Conservation (phyloP, 2,329 filamentous ascomycete genomes). For the Phyllosticta citribraziliensis region DNA sequence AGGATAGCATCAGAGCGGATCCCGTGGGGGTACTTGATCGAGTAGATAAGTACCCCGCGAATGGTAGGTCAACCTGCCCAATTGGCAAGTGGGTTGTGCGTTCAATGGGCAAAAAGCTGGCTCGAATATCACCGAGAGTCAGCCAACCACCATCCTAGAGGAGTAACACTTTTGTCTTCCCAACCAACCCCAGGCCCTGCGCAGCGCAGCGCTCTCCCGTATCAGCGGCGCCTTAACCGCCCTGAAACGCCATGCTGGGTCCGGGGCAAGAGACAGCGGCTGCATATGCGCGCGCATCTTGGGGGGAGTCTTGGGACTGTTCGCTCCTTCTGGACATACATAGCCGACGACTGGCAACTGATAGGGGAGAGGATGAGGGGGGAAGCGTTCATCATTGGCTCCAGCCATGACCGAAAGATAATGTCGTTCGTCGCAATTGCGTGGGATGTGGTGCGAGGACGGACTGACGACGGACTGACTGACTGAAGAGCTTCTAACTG, state of each 20-base stretch:
- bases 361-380: not conserved
- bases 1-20: not conserved
- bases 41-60: not conserved
- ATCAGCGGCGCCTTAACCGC: not conserved
- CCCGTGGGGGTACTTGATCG: not conserved
- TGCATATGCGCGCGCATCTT: not conserved
- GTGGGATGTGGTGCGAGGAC: not conserved
- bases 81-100: not conserved
- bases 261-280: not conserved
- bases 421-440: not conserved
- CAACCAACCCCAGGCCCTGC: not conserved
- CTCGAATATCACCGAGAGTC: not conserved
- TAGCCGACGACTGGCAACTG: not conserved
- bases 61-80: not conserved
- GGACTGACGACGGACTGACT: not conserved
- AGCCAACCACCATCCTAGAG: not conserved
- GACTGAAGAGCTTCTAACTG: not conserved
- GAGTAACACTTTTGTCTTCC: not conserved
- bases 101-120: not conserved
- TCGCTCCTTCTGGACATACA: too few species aligned
- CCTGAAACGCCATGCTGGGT: not conserved
- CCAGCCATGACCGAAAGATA: not conserved
- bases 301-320: too few species aligned
- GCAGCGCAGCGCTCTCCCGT: not conserved
- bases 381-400: not conserved